Evolutionary conservation across 108 stramenopile species (phyloP), one percentile per base, ranked within the genome.

Genomic region (Skeletonema tropicum): DNA sequence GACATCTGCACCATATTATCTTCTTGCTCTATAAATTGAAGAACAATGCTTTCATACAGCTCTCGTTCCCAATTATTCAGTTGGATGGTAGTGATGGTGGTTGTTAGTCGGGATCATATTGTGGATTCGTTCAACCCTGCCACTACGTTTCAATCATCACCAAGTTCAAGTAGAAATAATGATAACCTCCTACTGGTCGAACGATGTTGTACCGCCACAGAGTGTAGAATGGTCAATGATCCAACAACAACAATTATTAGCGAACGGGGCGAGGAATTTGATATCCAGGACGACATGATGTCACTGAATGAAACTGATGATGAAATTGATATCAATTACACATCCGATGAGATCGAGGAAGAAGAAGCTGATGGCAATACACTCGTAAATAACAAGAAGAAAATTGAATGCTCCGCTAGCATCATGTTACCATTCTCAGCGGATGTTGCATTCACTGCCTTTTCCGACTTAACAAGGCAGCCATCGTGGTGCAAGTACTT

Each of bases 401-500:
- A 70, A 68, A 66, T 83, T 21, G 69, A 70, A 33, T 79, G 78
- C 25, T 77, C 83, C 11, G 83, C 83, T 9, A 69, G 70, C 33
- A 75, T 88, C 10, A 17, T 70, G 25, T 42, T 89, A 35, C 91
- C 91, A 0, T 91, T 92, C 69, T 79, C 88, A 21, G 82, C 77
- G 0, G 86, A 89, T 59, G 77, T 86, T 10, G 91, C 91, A n/a
- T 94, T 87, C 66, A 87, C 90, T 64, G 91, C 88, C 33, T 94
- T 92, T 74, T 87, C 91, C 3, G 83, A 94, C 70, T 55, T 92
- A 57, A 80, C 87, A 11, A 68, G 93, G 68, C 93, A 94, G 41
- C 83, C 93, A 36, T 82, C 85, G 14, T 94, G 89, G 89, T 89
- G 88, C 17, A 79, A 84, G 12, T 94, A 89, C 82, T 68, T 94